Conservation (phyloP, 768 basidiomycete species). For the Cyclocybe cylindracea region DNA sequence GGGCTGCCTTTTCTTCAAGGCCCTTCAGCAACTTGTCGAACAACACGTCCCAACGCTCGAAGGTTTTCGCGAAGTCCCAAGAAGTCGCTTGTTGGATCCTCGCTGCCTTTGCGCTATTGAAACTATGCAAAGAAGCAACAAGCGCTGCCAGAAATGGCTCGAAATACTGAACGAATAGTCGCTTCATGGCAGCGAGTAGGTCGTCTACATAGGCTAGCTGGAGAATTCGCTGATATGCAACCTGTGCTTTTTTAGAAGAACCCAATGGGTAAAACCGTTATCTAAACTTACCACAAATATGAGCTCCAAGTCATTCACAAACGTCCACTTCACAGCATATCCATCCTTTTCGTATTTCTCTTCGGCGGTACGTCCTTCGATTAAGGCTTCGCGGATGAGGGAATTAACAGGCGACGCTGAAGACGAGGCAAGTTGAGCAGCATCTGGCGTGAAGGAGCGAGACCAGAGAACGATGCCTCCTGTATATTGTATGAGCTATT, state of each 20-base stretch:
- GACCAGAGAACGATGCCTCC: conserved; percentile 96
- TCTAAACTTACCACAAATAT: conserved; percentile 84
- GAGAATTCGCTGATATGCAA: conserved; percentile 94
- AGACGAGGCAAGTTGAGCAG: conserved; percentile 66
- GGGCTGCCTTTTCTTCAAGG: conserved; percentile 74
- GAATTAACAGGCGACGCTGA: conserved; percentile 84
- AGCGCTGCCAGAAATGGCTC: conserved; percentile 83
- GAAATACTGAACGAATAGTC: conserved; percentile 85
- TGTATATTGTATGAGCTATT: conserved; percentile 29
- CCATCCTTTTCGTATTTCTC: conserved; percentile 93
- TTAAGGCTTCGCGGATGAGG: conserved; percentile 87
- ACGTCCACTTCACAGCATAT: conserved; percentile 92
- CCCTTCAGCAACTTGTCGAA: conserved; percentile 77
- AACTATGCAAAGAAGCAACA: conserved; percentile 77
- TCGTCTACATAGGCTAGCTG: conserved; percentile 94
- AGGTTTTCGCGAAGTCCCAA: conserved; percentile 72
- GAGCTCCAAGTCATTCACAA: conserved; percentile 92
- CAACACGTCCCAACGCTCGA: conserved; percentile 79
- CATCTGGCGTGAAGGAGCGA: conserved; percentile 89
- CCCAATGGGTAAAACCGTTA: conserved; percentile 3
- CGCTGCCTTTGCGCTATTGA: conserved; percentile 45
- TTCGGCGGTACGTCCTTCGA: conserved; percentile 83
- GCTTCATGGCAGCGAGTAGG: conserved; percentile 76
- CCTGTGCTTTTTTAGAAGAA: conserved; percentile 44
- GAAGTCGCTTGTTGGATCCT: conserved; percentile 35